Base-by-base conservation (phyloP, 1,284 basidiomycete genomes). In the Wolfiporia cocos region DNA sequence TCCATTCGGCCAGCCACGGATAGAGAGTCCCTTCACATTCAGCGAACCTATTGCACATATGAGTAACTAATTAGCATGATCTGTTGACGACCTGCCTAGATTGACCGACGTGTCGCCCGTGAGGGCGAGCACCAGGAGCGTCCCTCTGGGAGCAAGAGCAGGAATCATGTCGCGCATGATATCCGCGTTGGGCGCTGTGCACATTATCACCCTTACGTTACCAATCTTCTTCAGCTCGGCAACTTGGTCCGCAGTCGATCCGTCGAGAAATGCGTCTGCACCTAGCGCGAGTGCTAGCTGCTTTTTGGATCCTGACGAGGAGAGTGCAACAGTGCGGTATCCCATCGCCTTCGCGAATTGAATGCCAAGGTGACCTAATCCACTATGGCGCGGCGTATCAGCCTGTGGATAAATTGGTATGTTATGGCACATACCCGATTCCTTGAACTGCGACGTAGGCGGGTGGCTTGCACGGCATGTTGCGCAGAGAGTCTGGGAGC, bases 331-430 rank as follows among this genome's bases (percentile, higher is more conserved):
- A 19, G 53, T 55, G 15, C 54, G 51, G 49, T 51, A 58, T 22
- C 61, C 61, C 54, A 63, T 58, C 11, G 50, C 52, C 18, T 46
- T 42, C 12, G 53, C 48, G 48, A 55, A 60, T 41, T 63, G 61
- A 39, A 63, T 38, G 9, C 54, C 61, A 31, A 63, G 58, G 37
- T 63, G 61, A 22, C 61, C 61, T 6, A 63, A 50, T 5, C 61
- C 61, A 1, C 58, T 59, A 40, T 10, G 23, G 18, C n/a, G 17
- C n/a, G 20, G 20, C 17, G 6, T 4, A 21, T 14, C 12, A 35
- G 6, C 15, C 37, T 6, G 7, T 21, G 29, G 20, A 17, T 4
- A 31, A 9, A 18, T 9, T 19, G 6, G 32, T 26, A 17, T 4
- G 22, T 14, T 20, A 19, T n/a, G 37, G 9, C 22, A 47, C 56